Percentiles rank a stretch among this genome's conserved stretches.
Evolutionary conservation across 805 yeast genomes (phyloP).

Genomic region (Ogataea nonfermentans): DNA sequence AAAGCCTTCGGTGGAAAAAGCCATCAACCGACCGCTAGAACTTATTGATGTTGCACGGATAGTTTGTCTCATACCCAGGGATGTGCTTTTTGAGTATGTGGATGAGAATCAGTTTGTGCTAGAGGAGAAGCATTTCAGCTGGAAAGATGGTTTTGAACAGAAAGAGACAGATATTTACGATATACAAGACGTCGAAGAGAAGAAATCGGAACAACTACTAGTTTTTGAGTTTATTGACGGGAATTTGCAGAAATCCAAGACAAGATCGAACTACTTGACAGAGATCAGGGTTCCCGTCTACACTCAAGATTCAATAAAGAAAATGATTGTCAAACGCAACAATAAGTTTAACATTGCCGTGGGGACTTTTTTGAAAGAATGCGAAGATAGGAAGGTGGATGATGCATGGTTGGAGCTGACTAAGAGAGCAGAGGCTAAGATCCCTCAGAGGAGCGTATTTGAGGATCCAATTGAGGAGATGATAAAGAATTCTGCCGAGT

Average conservation of each 20-base stretch:
- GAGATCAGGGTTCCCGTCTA: slow-evolving; percentile 51
- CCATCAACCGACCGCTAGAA: slow-evolving; percentile 43
- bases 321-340: slow-evolving; percentile 57
- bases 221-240: slow-evolving; percentile 80
- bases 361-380: slow-evolving; percentile 35
- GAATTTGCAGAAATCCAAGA: slow-evolving; percentile 47
- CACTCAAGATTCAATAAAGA: slow-evolving; percentile 55
- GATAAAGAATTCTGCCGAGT: slow-evolving; percentile 34
- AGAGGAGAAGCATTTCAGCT: slow-evolving; percentile 42
- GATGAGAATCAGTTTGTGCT: slow-evolving; percentile 66
- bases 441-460: slow-evolving; percentile 51
- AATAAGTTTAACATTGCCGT: slow-evolving; percentile 47
- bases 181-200: slow-evolving; percentile 39
- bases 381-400: slow-evolving; percentile 28
- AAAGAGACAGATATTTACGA: slow-evolving; percentile 53
- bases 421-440: slow-evolving; percentile 31
- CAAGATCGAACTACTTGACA: slow-evolving; percentile 39
- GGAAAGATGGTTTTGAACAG: slow-evolving; percentile 53
- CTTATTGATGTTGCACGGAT: slow-evolving; percentile 63
- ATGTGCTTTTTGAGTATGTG: slow-evolving; percentile 68
- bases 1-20: slow-evolving; percentile 50
- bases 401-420: slow-evolving; percentile 45
- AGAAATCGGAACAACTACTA: slow-evolving; percentile 50
- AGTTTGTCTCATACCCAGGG: slow-evolving; percentile 61
- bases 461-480: slow-evolving; percentile 63